phyloP scores from a whole-genome alignment of 768 basidiomycete species.

The Russula sp. region DNA sequence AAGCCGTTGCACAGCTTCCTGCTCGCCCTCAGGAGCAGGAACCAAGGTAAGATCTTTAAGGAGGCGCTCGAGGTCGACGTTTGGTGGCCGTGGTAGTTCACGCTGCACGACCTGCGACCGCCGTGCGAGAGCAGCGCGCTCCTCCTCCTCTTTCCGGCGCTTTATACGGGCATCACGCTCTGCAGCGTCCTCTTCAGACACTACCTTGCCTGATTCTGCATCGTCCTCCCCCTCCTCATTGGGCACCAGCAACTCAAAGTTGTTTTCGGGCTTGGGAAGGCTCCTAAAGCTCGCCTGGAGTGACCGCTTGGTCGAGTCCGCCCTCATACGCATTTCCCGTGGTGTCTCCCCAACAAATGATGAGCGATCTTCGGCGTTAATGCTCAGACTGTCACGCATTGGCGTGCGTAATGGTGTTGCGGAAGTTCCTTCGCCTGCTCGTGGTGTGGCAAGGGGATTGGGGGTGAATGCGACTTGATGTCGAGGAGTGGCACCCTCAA shows the following conservation, averaged over 20 bases:
- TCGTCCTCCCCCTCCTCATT: constrained; percentile 68
- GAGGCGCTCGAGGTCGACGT: constrained; percentile 64
- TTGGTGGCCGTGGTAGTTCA: constrained; percentile 77
- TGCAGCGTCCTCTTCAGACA: constrained; percentile 82
- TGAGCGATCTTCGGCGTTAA: constrained; percentile 67
- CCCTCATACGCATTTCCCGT: constrained; percentile 59
- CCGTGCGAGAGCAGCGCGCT: constrained; percentile 70
- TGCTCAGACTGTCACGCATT: constrained; percentile 81
- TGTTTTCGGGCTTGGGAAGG: constrained; percentile 91
- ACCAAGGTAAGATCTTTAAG: constrained; percentile 50
- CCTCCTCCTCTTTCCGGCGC: constrained; percentile 65
- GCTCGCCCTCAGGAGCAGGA: constrained; percentile 31
- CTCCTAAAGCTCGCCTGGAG: constrained; percentile 75
- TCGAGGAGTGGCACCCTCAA: constrained; percentile 91
- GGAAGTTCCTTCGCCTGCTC: constrained; percentile 33
- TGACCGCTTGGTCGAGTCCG: constrained; percentile 60
- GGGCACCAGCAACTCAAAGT: constrained; percentile 90
- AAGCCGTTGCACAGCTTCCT: constrained; percentile 43
- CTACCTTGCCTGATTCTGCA: constrained; percentile 28
- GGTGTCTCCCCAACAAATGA: constrained; percentile 61
- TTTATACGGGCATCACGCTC: constrained; percentile 77
- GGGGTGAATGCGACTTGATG: constrained; percentile 89
- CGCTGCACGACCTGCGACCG: constrained; percentile 76
- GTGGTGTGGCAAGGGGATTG: constrained; percentile 89
- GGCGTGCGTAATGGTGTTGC: constrained; percentile 92